Base-by-base conservation (phyloP, 2,329 filamentous ascomycete species). In the Graphilbum sp. region DNA sequence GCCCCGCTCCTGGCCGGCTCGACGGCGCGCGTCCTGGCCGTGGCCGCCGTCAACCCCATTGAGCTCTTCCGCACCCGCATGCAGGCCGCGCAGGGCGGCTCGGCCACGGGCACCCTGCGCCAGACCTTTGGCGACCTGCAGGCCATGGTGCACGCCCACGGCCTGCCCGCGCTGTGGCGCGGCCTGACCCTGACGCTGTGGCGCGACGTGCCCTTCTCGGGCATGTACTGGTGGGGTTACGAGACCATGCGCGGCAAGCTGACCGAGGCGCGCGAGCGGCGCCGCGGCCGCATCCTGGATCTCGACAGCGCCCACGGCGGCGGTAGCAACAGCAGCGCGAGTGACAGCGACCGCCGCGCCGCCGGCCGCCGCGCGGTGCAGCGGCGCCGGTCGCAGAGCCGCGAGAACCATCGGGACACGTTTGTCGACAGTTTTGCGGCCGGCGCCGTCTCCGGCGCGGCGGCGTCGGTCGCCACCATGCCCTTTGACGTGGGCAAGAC, bases 401-500 rank as follows among this genome's bases (percentile, higher is more conserved):
- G 67, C 33, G 77, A 87, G 50, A 80, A 79, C 42, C 81, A 83
- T 46, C 68, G 68, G 2, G 72, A 78, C 5, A 90, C 87, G 0
- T 85, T 96, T 39, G 59, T 82, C 20, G 88, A 96, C 58, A 90
- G 84, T 49, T 98, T 96, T 52, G 61, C 85, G 16, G 83, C 88
- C 0, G 90, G 90, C 16, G 85, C 85, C 1, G 56, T 72, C 2
- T 90, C 87, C 0, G 90, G 90, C 4, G 79, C 82, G 0, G 69
- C 90, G 21, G 86, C 90, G 0, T 87, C 88, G 1, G 70, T 95
- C 18, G 67, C 90, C 17, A 98, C 90, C 0, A 95, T 83, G 42
- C 90, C 90, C 0, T 98, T 98, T 50, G 90, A 98, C 51, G 90
- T 98, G 0, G 90, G 90, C 48, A 98, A 98, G 64, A 98, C 90